Evolutionary conservation across 192 early-diverging fungal species (phyloP).

Genomic region (Cetraspora pellucida): DNA sequence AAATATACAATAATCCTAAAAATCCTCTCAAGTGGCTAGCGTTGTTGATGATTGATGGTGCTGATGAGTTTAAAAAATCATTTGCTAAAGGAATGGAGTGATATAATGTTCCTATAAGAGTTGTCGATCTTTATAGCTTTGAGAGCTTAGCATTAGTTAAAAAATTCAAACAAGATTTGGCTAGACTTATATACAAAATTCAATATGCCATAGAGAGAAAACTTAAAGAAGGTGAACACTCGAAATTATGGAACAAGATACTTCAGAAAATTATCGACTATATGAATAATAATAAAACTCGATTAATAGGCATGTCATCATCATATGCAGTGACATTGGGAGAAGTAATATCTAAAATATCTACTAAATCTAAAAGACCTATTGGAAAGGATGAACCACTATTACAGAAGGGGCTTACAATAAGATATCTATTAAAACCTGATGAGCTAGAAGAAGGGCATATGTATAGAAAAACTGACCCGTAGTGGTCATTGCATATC

Average conservation of each 20-base stretch:
- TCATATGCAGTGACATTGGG: conserved; percentile 6
- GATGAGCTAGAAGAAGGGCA: conserved; percentile 19
- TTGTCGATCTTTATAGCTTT: conserved; percentile 21
- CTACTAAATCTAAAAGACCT: conserved; percentile 29
- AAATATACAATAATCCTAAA: conserved; percentile 9
- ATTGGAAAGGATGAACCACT: conserved; percentile 13
- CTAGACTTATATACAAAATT: conserved; percentile 11
- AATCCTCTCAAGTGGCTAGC: conserved; percentile 16
- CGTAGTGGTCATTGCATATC: conserved; percentile 12
- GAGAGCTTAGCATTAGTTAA: conserved; percentile 25
- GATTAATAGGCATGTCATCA: conserved; percentile 2
- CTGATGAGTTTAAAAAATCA: not conserved
- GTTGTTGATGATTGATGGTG: conserved; percentile 24
- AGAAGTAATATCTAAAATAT: conserved; percentile 10
- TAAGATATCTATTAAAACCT: conserved; percentile 30
- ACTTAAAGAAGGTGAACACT: not conserved
- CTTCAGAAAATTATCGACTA: conserved; percentile 25
- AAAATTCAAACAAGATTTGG: not conserved
- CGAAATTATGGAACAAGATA: conserved; percentile 16
- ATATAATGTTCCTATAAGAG: conserved; percentile 22
- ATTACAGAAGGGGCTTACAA: conserved; percentile 15
- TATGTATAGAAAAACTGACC: conserved; percentile 16
- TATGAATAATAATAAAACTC: conserved; percentile 26
- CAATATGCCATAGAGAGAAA: conserved; percentile 2
- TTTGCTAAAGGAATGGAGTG: conserved; percentile 17